Evolutionary conservation across 1,284 basidiomycete genomes (phyloP).

Genomic region (Inonotus obliquus): DNA sequence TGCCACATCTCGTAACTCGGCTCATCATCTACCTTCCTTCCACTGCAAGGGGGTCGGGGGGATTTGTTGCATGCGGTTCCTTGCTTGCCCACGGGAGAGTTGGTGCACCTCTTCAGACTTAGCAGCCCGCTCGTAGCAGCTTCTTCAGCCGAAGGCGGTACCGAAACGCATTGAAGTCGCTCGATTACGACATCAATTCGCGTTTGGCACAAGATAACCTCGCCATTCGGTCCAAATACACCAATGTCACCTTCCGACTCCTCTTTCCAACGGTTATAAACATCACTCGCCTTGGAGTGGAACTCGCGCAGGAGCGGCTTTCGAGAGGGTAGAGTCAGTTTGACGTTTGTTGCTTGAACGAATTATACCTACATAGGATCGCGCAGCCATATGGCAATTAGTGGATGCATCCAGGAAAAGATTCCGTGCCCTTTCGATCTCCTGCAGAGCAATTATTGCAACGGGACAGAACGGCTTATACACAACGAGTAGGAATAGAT

Average conservation of each 20-base stretch:
- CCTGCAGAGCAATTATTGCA: not conserved
- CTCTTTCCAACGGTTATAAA: constrained; percentile 1
- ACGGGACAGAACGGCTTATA: constrained; percentile 10
- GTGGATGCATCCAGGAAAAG: not conserved
- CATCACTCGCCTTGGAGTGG: not conserved
- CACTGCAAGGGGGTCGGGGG: not conserved
- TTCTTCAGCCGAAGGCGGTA: not conserved
- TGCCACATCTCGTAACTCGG: not conserved
- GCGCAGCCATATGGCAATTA: constrained; percentile 5
- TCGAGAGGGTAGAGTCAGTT: not conserved
- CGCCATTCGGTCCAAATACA: constrained; percentile 9
- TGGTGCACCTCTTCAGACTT: not conserved
- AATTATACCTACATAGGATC: constrained; percentile 7
- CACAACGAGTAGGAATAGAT: not conserved
- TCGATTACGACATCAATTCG: constrained; percentile 4
- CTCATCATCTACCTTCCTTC: not conserved
- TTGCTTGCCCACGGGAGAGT: not conserved
- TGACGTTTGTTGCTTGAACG: not conserved
- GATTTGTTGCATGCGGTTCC: not conserved
- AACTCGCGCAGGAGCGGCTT: constrained; percentile 5
- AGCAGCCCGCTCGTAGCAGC: not conserved
- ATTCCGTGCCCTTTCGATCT: constrained; percentile 3
- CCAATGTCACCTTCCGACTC: not conserved
- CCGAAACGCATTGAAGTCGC: not conserved
- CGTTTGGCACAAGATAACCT: constrained; percentile 2